Evolutionary conservation across 2,329 filamentous ascomycete genomes (phyloP).

Genomic region (Incumbomyces delicatus): DNA sequence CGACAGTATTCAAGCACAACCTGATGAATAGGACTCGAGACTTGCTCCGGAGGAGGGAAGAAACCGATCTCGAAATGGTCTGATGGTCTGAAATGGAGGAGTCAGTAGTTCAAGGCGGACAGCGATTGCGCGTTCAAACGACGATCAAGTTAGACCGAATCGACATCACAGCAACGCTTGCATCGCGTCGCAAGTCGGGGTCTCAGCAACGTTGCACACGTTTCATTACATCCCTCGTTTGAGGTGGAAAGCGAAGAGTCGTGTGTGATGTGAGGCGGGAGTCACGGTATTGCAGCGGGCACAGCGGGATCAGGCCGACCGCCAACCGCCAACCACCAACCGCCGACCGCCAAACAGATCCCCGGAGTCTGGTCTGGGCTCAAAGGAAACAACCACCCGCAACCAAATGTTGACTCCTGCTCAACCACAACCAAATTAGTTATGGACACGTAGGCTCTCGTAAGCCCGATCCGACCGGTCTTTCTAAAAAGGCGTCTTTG

Average conservation of each 20-base stretch:
- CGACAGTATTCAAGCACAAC: not conserved
- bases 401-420: too few relatives aligned
- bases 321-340: too few relatives aligned
- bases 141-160: not conserved
- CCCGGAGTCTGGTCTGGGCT: too few relatives aligned
- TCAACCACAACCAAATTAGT: too few relatives aligned
- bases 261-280: too few relatives aligned
- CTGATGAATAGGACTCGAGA: not conserved
- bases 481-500: not conserved
- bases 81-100: not conserved
- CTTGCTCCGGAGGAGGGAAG: not conserved
- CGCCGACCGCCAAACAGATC: too few relatives aligned
- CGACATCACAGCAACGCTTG: not conserved
- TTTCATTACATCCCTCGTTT: not conserved
- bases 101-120: conserved; percentile 6
- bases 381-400: too few relatives aligned
- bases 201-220: not conserved
- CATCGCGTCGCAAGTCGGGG: not conserved
- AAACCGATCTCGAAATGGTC: not conserved
- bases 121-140: conserved; percentile 4
- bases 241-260: too few relatives aligned
- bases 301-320: too few relatives aligned
- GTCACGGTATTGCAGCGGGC: too few relatives aligned
- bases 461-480: not conserved
- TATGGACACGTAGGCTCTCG: too few relatives aligned